Evolutionary conservation across 2,329 filamentous ascomycete species (phyloP).

Genomic region (Akanthomyces uredinophilus): DNA sequence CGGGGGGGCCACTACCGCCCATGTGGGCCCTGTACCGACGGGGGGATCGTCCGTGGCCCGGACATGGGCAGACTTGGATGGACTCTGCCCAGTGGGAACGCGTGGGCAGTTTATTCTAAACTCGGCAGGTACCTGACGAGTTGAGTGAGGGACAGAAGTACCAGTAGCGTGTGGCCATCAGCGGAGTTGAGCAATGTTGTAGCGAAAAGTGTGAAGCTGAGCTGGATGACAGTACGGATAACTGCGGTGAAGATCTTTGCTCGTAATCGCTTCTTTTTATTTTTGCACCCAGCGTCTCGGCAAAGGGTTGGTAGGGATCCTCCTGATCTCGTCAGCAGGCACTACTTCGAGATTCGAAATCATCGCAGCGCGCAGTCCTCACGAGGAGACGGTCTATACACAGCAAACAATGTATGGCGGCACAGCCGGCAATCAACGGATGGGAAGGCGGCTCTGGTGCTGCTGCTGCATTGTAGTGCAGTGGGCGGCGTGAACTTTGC

Average conservation of each 20-base stretch:
- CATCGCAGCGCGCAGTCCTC: neutral
- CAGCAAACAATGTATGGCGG: neutral
- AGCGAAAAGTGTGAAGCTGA: neutral
- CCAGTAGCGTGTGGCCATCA: neutral
- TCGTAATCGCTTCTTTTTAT: neutral
- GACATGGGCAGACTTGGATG: neutral
- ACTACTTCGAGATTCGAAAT: neutral
- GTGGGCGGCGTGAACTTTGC: constrained; percentile 2
- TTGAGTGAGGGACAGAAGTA: neutral
- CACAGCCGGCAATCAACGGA: neutral
- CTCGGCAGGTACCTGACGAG: constrained; percentile 9
- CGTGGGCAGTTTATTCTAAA: neutral
- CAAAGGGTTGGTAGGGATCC: neutral
- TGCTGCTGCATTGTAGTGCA: neutral
- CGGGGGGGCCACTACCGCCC: constrained; percentile 8
- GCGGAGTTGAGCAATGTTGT: neutral
- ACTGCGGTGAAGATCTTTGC: neutral
- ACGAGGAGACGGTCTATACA: neutral
- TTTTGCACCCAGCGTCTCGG: neutral
- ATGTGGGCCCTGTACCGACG: constrained; percentile 12
- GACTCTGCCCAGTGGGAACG: neutral
- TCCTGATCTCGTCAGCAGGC: neutral
- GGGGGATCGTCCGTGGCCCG: constrained; percentile 14
- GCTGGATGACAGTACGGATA: neutral
- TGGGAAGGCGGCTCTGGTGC: constrained; percentile 1